Conservation (phyloP, 23 red algal species). For the Gracilaria domingensis region DNA sequence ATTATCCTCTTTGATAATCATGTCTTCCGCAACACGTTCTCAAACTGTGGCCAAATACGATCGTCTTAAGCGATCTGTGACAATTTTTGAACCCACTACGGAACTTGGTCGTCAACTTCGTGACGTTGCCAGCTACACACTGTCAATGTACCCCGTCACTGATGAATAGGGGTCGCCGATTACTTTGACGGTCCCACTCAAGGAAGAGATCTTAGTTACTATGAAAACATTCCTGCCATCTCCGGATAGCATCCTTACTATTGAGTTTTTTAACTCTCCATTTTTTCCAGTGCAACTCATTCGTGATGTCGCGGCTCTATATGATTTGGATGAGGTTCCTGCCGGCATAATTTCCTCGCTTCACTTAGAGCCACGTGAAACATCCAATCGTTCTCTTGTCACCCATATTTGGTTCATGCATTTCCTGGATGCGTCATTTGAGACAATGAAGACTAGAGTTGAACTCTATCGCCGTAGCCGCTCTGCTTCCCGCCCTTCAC, state of each 20-base stretch:
- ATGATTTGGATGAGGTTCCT: neutral
- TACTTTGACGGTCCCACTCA: neutral
- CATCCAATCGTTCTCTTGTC: conserved; percentile 7
- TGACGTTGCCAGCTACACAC: neutral
- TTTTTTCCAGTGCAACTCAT: conserved; percentile 40
- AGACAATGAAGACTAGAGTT: neutral
- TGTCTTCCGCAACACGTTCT: neutral
- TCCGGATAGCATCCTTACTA: neutral
- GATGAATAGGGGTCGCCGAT: neutral
- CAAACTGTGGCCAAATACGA: neutral
- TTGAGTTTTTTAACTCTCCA: conserved; percentile 8
- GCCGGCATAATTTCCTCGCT: neutral
- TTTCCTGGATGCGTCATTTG: neutral
- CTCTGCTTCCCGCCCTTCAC: neutral
- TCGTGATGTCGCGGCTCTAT: conserved; percentile 22
- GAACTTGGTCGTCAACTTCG: neutral
- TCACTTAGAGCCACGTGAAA: too few species aligned
- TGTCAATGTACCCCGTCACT: neutral
- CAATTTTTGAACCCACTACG: neutral
- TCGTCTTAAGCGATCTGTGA: neutral
- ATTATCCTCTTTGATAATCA: neutral
- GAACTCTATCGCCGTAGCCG: neutral
- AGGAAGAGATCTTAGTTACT: neutral
- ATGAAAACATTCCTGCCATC: neutral
- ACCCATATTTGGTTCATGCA: conserved; percentile 13